These are phyloP conservation scores for Verruconis gallopava DNA, from an alignment of 2,329 filamentous ascomycete genomes.

Conservation along the genomic window DNA sequence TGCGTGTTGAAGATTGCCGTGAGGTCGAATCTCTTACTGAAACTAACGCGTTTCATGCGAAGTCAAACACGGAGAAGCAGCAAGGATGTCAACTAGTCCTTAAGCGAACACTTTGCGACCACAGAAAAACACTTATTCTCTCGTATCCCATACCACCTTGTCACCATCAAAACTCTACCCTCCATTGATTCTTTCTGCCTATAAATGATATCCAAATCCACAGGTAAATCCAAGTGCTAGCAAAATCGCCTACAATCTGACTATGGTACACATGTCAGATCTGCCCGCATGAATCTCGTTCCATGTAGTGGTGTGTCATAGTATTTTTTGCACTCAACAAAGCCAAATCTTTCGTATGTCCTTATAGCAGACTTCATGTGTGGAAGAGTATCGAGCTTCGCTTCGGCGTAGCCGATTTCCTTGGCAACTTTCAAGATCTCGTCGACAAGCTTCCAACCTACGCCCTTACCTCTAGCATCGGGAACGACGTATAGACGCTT, in stretches of 20 bases:
- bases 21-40: no score
- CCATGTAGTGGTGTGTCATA: slow-evolving; percentile 43
- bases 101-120: no score
- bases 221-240: no score
- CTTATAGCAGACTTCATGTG: slow-evolving; percentile 37
- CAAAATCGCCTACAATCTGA: background rate
- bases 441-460: slow-evolving; percentile 36
- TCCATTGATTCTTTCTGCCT: no score
- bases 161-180: no score
- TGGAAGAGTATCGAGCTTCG: slow-evolving; percentile 43
- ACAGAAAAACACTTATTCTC: no score
- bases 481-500: slow-evolving; percentile 44
- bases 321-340: slow-evolving; percentile 38
- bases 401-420: slow-evolving; percentile 36
- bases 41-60: no score
- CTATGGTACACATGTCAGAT: background rate
- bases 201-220: no score
- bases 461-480: slow-evolving; percentile 34
- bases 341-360: slow-evolving; percentile 39
- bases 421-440: slow-evolving; percentile 32
- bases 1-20: no score
- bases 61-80: no score
- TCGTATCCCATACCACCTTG: no score
- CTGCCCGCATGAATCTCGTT: slow-evolving; percentile 35
- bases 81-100: no score